Evolutionary conservation across 768 basidiomycete species (phyloP), one percentile per base, ranked within the genome.

Genomic region (Hypholoma fasciculare): DNA sequence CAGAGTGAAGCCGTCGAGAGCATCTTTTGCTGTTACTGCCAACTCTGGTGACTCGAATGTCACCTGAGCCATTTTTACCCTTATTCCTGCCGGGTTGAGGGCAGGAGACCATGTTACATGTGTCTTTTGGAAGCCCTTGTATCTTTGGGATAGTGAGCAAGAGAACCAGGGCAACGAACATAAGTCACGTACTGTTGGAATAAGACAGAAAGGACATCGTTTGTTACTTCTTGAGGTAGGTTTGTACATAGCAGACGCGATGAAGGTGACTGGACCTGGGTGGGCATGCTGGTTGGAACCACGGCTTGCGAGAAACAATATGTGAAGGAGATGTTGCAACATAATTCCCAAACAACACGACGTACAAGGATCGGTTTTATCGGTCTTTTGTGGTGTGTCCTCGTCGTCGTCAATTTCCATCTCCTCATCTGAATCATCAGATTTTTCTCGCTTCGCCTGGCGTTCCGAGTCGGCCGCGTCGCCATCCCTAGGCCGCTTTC

Each of bases 331-430:
- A 65, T 63, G 63, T 64, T 62, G 64, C 65, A 56, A 65, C 55
- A 58, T 43, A 58, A 67, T 62, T 60, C 64, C 56, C 30, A 69
- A 68, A 56, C 54, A 66, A 69, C 50, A 66, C 61, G 65, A 78
- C 83, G 70, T 79, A 86, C 84, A 82, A 63, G 76, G 64, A 63
- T 74, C 71, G 58, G 72, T 71, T 53, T 68, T 72, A 63, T 74
- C 71, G 58, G 72, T 71, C 54, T 68, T 72, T 59, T 74, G 79
- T 48, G 75, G 74, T 38, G 76, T 69, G 54, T 90, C 88, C 47
- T 92, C 89, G 48, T 97, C 94, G 50, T 95, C 93, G 59, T 95
- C 94, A 67, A 94, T 92, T 75, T 96, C 94, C 89, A 96, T 96
- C 54, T 87, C 94, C 61, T 92, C 90, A 62, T 86, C 84, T 30